Evolutionary conservation across 225 moss, liverwort and hornwort species (phyloP), one percentile per base, ranked within the genome.

Genomic region (Bryoerythrophyllum caledonicum): DNA sequence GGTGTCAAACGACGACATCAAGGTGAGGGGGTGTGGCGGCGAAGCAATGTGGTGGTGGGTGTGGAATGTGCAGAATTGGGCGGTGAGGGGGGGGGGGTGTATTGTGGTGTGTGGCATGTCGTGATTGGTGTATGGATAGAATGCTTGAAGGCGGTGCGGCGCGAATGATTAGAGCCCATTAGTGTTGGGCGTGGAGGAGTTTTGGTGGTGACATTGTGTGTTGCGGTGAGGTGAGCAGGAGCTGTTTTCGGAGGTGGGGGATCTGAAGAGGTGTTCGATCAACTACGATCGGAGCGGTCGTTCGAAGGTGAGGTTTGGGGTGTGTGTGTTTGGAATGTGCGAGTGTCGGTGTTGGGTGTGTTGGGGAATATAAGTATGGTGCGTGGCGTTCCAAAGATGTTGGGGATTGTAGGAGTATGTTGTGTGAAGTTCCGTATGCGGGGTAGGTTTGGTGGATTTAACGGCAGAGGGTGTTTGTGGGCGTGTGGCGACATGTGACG

Each of bases 281-380:
- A 93, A 99, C 80, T 99, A 99, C 69, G 99, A 99, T 44, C 89
- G 99, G 70, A 99, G 99, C 75, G 99, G 99, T 76, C 95, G 99
- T 58, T 95, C 99, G 6, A 99, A 99, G 96, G 96, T 93, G 74
- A 82, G 73, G 37, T 46, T 52, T 43, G 8, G 3, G 21, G 40
- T 32, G 6, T n/a, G 1, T 71, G 44, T 32, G 68, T 38, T 38
- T 38, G 7, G 49, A 19, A 49, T 49, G 27, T 67, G 60, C 26
- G 58, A 16, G n/a, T 14, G 30, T 28, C 32, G 32, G 48, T 28
- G 67, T 60, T 3, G 41, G 40, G 1, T 25, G 7, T 41, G 27
- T 16, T 55, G 52, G 27, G 23, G 8, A 10, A 44, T 17, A 2
- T 6, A 10, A 11, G 44, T n/a, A 3, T 27, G 59, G 13, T 57